Base-by-base conservation (phyloP, 2,329 filamentous ascomycete species). In the Claviceps quebecensis region DNA sequence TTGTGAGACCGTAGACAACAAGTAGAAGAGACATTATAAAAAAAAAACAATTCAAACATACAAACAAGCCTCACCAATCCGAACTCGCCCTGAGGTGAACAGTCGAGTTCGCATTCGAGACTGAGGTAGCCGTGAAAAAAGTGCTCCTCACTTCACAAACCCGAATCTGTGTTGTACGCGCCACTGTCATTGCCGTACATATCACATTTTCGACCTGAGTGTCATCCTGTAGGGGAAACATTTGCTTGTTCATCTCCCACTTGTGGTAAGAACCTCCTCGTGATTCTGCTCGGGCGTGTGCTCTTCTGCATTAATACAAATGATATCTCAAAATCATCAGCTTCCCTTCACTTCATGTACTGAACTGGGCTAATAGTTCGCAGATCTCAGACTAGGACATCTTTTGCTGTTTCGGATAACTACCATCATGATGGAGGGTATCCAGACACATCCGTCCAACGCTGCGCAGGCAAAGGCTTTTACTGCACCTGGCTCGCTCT, bases 201-300 rank as follows among this genome's bases (percentile, higher is more conserved):
- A 56, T 11, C 36, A 59, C 51, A 57, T 52, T 52, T 47, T 54
- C 45, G 19, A 51, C 46, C 51, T 61, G 65, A 65, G 64, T 69
- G 69, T 63, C 61, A 63, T 62, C 60, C 57, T 70, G 69, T 72
- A 74, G 87, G 88, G 86, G 89, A 95, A 85, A 89, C 89, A 95
- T 95, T 95, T 71, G 84, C 69, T 95, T 95, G 89, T 95, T 88
- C 75, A 86, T 95, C 89, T 95, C 88, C 86, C 80, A 71, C 78
- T 77, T 68, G 78, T 73, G 77, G 80, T 83, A 81, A 69, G 75
- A 65, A 40, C 16, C 53, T 56, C 45, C n/a, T 45, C 29, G 23
- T 34, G 43, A 29, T 22, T 11, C n/a, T 45, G 6, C 37, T 8
- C n/a, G n/a, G n/a, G n/a, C n/a, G n/a, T 45, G 5, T 47, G 19